Percentiles rank a stretch among this genome's conserved stretches.
Conservation (phyloP, 2,329 filamentous ascomycete species). For the Beauveria pseudobassiana region DNA sequence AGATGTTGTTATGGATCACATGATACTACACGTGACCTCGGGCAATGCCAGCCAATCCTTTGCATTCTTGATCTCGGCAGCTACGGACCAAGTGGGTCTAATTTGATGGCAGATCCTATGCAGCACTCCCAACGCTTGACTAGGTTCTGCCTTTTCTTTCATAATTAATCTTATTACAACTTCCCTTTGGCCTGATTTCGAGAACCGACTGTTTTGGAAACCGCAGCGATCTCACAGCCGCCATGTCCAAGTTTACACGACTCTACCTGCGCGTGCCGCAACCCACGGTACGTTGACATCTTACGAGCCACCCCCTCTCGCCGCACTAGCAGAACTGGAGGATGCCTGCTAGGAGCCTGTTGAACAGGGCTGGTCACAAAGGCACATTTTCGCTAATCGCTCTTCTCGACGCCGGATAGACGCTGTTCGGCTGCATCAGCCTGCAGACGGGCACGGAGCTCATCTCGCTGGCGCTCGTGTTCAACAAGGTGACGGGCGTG, state of each 20-base stretch:
- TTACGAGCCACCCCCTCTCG: neutral
- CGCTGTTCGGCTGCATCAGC: slow-evolving; percentile 77
- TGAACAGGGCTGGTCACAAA: neutral
- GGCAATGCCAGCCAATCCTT: too few relatives aligned
- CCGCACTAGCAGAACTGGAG: slow-evolving; percentile 3
- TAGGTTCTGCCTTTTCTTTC: slow-evolving; percentile 1
- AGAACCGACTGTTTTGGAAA: neutral
- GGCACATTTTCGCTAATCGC: slow-evolving; percentile 6
- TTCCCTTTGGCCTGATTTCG: neutral
- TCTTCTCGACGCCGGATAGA: slow-evolving; percentile 39
- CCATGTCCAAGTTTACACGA: slow-evolving; percentile 20
- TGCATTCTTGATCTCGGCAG: slow-evolving; percentile 10
- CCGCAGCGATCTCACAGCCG: neutral
- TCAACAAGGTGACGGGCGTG: slow-evolving; percentile 88
- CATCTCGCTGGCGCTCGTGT: slow-evolving; percentile 71
- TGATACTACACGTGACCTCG: neutral
- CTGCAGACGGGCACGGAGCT: slow-evolving; percentile 81
- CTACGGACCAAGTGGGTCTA: slow-evolving; percentile 9
- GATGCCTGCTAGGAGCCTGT: neutral
- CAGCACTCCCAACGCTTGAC: neutral
- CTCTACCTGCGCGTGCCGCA: slow-evolving; percentile 31
- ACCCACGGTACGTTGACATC: slow-evolving; percentile 28
- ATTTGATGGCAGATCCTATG: slow-evolving; percentile 11
- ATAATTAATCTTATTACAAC: neutral
- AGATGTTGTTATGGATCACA: neutral